A percentile compares a stretch with the other conserved stretches of the same genome.
These are phyloP conservation scores for Jamesozyma rosinii DNA, from an alignment of 805 yeast genomes.

Conservation along the genomic window DNA sequence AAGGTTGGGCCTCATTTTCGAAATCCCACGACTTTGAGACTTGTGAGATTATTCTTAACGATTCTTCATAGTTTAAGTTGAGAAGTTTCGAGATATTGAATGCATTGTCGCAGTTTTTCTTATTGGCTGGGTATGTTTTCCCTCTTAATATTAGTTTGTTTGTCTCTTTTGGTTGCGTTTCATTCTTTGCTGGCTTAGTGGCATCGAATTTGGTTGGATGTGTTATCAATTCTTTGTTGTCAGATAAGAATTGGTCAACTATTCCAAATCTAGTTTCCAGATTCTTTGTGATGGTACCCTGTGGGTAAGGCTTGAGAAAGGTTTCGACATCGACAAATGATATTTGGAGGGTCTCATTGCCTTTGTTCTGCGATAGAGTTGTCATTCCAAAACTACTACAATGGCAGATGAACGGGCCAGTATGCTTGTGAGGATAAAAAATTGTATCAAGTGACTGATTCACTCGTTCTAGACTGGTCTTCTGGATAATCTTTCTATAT, in stretches of 20 bases:
- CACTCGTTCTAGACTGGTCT: too few relatives aligned
- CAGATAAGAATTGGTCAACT: constrained; percentile 12
- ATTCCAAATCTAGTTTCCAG: constrained; percentile 9
- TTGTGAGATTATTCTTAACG: constrained; percentile 34
- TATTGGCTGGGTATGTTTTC: constrained; percentile 31
- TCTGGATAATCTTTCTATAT: too few relatives aligned
- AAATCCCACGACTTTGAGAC: constrained; percentile 35
- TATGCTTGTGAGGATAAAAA: too few relatives aligned
- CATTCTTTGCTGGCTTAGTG: background rate
- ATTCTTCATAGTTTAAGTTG: constrained; percentile 36
- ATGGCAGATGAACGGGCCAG: too few relatives aligned
- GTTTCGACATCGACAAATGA: constrained; percentile 10
- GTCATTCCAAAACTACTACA: too few relatives aligned
- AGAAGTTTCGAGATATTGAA: constrained; percentile 33
- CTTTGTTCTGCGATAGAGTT: too few relatives aligned
- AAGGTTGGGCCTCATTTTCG: constrained; percentile 29
- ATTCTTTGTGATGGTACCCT: constrained; percentile 6
- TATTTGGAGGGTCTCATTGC: too few relatives aligned
- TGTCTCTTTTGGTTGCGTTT: background rate
- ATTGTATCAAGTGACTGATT: too few relatives aligned
- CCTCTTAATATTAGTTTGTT: constrained; percentile 33
- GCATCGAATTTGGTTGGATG: constrained; percentile 9
- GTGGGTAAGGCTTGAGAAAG: constrained; percentile 9
- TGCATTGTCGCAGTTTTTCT: constrained; percentile 34
- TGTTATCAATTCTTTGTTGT: constrained; percentile 8